Evolutionary conservation across 164 flowering plant genomes (phyloP), one percentile per base, ranked within the genome.

Genomic region (Aristolochia contorta): DNA sequence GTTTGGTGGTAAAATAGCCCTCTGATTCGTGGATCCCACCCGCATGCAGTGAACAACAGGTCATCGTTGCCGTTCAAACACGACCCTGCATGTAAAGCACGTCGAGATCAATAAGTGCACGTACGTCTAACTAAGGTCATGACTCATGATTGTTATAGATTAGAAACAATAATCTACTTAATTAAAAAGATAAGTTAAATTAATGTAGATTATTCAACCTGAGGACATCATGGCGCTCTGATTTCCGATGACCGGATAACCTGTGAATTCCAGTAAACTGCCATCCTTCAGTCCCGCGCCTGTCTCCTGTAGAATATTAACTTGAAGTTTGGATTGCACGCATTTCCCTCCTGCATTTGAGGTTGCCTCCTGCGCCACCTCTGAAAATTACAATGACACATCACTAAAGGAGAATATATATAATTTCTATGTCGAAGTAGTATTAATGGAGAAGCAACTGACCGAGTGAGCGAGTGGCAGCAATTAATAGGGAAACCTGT

Each of bases 21-120:
- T 6, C 33, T 21, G 20, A 62, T 62, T 16, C 58, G 54, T 2
- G 58, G 65, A n/a, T 62, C 65, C 65, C 65, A 62, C 13, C 24
- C 57, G 12, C 65, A 62, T 7, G 50, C 57, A 1, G 65, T 62
- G 47, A 53, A 24, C 20, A 62, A 32, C 3, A 24, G 58, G 19
- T 60, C 63, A 5, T 60, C 21, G 6, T 16, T 50, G 24, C 63
- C 6, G 22, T 21, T 60, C 16, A 62, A 48, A 27, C 65, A 62
- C 4, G 65, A 53, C 24, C 63, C 63, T 60, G 25, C 2, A 6
- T 18, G 7, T n/a, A n/a, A n/a, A n/a, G n/a, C n/a, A n/a, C n/a
- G n/a, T n/a, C n/a, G n/a, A n/a, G n/a, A n/a, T n/a, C n/a, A n/a
- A n/a, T n/a, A n/a, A n/a, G n/a, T n/a, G n/a, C n/a, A n/a, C n/a